These are phyloP conservation scores for Nemania diffusa DNA, from an alignment of 2,329 filamentous ascomycete species.

Conservation along the genomic window DNA sequence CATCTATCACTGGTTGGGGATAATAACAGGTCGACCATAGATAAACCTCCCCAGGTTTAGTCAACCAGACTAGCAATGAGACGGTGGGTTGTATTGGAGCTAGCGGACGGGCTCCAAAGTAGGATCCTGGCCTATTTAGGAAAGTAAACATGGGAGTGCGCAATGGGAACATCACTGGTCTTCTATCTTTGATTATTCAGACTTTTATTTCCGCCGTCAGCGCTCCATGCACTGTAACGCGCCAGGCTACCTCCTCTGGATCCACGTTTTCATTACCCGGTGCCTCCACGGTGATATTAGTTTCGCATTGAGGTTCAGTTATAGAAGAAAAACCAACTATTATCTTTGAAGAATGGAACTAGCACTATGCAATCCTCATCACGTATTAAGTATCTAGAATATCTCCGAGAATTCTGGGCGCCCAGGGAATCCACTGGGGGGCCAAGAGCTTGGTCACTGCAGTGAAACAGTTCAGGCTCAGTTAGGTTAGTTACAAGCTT, in stretches of 20 bases:
- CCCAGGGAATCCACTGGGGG: conserved; percentile 23
- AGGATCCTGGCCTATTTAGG: conserved; percentile 19
- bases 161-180: neutral
- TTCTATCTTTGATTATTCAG: conserved; percentile 10
- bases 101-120: conserved; percentile 13
- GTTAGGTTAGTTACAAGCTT: conserved; percentile 28
- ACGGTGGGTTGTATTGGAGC: conserved; percentile 16
- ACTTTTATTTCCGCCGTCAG: conserved; percentile 7
- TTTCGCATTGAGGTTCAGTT: neutral
- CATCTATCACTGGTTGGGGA: neutral
- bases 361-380: neutral
- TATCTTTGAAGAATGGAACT: neutral
- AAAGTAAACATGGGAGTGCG: conserved; percentile 20
- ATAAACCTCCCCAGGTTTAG: neutral
- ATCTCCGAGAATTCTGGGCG: conserved; percentile 32
- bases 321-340: neutral
- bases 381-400: conserved; percentile 7
- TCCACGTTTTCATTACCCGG: conserved; percentile 23
- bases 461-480: conserved; percentile 22
- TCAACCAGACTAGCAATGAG: neutral
- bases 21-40: neutral
- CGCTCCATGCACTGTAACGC: conserved; percentile 26
- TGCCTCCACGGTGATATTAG: conserved; percentile 1
- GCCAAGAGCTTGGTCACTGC: conserved; percentile 35
- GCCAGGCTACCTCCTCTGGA: neutral